A percentile compares a stretch with the other conserved stretches of the same genome.
These are phyloP conservation scores for Aspergillus conjunctus DNA, from an alignment of 495 filamentous ascomycete genomes.

Conservation along the genomic window DNA sequence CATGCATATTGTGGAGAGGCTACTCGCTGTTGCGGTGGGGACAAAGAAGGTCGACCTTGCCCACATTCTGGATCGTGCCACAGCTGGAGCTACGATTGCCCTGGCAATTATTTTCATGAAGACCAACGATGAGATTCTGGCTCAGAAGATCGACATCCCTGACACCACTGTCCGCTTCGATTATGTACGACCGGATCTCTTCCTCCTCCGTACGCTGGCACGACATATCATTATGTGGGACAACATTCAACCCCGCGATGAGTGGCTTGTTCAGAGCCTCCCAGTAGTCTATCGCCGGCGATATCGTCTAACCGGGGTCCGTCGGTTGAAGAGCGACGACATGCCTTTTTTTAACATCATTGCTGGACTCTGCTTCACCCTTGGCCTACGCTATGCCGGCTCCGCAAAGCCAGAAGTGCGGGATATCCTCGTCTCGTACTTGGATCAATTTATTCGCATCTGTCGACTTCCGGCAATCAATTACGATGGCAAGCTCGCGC, in stretches of 20 bases:
- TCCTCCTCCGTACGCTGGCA: conserved; percentile 88
- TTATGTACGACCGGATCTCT: conserved; percentile 90
- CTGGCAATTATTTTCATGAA: conserved; percentile 98
- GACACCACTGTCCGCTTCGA: conserved; percentile 89
- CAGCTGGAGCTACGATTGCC: conserved; percentile 84
- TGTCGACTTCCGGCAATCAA: conserved; percentile 64
- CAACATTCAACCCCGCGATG: conserved; percentile 65
- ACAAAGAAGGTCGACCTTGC: conserved; percentile 86
- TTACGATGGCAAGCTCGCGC: conserved; percentile 80
- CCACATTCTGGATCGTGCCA: conserved; percentile 89
- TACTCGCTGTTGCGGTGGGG: conserved; percentile 80
- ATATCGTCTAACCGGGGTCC: conserved; percentile 53
- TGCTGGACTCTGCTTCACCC: conserved; percentile 81
- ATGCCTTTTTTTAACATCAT: conserved; percentile 93
- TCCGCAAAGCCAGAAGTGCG: conserved; percentile 70
- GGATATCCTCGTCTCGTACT: conserved; percentile 79
- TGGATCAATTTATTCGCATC: conserved; percentile 85
- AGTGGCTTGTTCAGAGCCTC: conserved; percentile 75
- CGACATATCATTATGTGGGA: conserved; percentile 94
- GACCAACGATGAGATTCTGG: conserved; percentile 83
- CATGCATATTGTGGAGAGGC: conserved; percentile 87
- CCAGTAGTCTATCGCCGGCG: conserved; percentile 65
- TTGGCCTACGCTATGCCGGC: conserved; percentile 87
- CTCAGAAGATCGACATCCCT: conserved; percentile 89
- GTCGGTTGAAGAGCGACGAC: conserved; percentile 68